phyloP scores from a whole-genome alignment of 768 basidiomycete species.

The Cubamyces lactineus region DNA sequence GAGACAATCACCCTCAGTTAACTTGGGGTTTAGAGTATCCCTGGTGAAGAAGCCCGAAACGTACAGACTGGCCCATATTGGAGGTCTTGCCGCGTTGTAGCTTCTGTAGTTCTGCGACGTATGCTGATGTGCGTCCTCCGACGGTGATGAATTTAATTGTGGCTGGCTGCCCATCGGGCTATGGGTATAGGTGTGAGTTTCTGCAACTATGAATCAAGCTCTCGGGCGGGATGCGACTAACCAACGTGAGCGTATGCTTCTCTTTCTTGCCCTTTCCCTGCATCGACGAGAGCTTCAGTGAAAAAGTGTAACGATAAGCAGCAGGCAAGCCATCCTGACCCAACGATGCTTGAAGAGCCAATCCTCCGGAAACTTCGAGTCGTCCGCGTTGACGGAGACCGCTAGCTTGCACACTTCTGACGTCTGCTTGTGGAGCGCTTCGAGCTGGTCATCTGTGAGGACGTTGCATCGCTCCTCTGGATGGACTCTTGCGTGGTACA shows the following conservation, averaged over 20 bases:
- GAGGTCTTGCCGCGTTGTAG: conserved; percentile 16
- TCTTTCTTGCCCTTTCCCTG: conserved; percentile 64
- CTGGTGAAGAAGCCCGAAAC: neutral
- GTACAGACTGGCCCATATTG: neutral
- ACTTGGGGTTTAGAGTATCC: too few species aligned
- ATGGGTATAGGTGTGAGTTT: neutral
- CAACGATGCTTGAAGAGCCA: conserved; percentile 75
- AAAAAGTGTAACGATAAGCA: too few species aligned
- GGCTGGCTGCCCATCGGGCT: conserved; percentile 73
- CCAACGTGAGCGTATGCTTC: conserved; percentile 51
- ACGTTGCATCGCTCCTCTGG: conserved; percentile 68
- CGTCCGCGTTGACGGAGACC: conserved; percentile 72
- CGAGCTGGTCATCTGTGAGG: conserved; percentile 52
- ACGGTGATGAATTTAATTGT: conserved; percentile 77
- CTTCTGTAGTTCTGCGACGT: conserved; percentile 63
- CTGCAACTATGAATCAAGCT: neutral
- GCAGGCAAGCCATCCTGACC: conserved; percentile 41
- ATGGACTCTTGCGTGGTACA: conserved; percentile 75
- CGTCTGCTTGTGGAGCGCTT: conserved; percentile 55
- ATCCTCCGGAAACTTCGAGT: conserved; percentile 62
- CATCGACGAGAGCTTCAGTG: neutral
- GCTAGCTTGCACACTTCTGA: conserved; percentile 60
- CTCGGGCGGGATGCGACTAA: conserved; percentile 27
- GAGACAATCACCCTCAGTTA: neutral
- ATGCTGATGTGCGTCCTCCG: conserved; percentile 78